Evolutionary conservation across 257 asterid genomes (phyloP), one percentile per base, ranked within the genome.

Genomic region (Gardenia jasminoides): DNA sequence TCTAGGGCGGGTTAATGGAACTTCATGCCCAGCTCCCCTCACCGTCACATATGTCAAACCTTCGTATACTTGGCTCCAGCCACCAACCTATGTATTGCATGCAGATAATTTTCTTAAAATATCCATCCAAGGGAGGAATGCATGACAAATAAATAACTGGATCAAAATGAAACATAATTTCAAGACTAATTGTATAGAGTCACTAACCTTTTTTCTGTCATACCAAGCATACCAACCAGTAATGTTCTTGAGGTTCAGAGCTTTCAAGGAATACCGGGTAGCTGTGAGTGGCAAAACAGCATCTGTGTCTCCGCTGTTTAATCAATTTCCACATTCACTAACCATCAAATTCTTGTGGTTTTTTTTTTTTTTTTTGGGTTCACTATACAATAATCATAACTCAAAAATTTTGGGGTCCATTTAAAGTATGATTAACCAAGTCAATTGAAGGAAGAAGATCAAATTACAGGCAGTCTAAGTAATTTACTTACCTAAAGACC

Each of bases 1-100:
- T 74, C 84, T 80, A 75, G 92, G 93, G 10, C 68, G 77, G 30
- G 79, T 72, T 10, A 88, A 79, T 54, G 96, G 96, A 69, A 91
- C 96, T 83, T 91, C 90, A 78, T 91, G 96, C 6, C 96, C 96
- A 33, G 93, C 93, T 78, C 93, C 93, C 75, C 92, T 81, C 26
- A 91, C 88, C 67, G 96, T 91, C 7, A 80, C 77, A 76, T 85
- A 89, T 17, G 87, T 91, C 82, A 89, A n/a, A 50, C 93, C 96
- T 81, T 83, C 83, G 31, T 88, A 87, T 20, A 80, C 89, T 85
- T 89, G 88, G 77, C 86, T 91, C 96, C 96, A 91, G 43, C 96
- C 93, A 81, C 91, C 92, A 58, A 88, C 92, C 96, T 91, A 52
- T 5, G 22, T 24, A 3, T 44, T n/a, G 11, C 4, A 48, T n/a